Conservation (phyloP, 106 monocot species). For the Triglochin maritima region DNA sequence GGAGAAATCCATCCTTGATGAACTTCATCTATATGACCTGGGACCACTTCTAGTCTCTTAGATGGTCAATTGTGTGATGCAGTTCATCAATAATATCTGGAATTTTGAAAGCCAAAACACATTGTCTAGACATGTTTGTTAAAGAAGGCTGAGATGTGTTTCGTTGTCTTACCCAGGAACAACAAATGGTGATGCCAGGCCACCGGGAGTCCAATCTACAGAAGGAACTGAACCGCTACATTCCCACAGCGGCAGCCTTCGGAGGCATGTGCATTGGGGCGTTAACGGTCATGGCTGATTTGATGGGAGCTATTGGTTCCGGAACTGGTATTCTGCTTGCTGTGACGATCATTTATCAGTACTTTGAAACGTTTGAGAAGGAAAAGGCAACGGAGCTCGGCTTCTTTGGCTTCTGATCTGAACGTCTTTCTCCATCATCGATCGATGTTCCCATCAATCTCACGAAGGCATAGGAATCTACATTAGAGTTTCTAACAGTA, state of each 20-base stretch:
- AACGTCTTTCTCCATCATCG: not conserved
- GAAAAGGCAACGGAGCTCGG: constrained; percentile 48
- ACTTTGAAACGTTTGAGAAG: constrained; percentile 59
- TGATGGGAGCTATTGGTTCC: constrained; percentile 58
- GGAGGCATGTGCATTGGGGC: constrained; percentile 60
- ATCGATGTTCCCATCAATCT: too few relatives aligned
- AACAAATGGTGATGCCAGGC: constrained; percentile 77
- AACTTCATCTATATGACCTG: too few relatives aligned
- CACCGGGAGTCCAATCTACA: constrained; percentile 56
- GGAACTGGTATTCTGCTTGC: constrained; percentile 61
- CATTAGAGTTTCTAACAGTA: too few relatives aligned
- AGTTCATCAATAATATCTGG: too few relatives aligned
- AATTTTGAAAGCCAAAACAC: not conserved
- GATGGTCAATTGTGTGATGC: too few relatives aligned
- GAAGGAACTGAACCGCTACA: constrained; percentile 56
- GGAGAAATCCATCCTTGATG: too few relatives aligned
- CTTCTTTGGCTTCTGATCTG: constrained; percentile 35
- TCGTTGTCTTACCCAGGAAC: constrained; percentile 24
- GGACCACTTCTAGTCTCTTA: too few relatives aligned
- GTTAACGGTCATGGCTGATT: constrained; percentile 52
- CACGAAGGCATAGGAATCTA: too few relatives aligned
- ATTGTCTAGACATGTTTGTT: not conserved
- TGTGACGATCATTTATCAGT: constrained; percentile 43
- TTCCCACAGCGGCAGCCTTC: constrained; percentile 59
- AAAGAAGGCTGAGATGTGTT: not conserved